Conservation (phyloP, 495 filamentous ascomycete genomes). For the Aspergillus leporis region DNA sequence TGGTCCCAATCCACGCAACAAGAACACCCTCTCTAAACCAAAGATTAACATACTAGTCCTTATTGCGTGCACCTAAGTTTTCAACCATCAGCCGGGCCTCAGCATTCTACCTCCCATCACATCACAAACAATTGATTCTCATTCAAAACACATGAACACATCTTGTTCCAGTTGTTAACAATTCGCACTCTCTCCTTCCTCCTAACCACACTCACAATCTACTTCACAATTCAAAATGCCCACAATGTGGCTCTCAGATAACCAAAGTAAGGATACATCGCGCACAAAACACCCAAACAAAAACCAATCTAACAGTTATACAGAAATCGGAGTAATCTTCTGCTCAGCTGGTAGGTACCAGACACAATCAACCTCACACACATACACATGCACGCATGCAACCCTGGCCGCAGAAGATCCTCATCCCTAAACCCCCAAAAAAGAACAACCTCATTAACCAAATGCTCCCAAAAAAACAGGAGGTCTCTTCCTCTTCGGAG, state of each 20-base stretch:
- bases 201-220: neutral
- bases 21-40: neutral
- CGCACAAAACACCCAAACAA: neutral
- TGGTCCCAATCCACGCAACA: neutral
- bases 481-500: slow-evolving; percentile 88
- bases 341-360: slow-evolving; percentile 84
- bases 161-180: neutral
- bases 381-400: too few species aligned
- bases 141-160: neutral
- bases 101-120: neutral
- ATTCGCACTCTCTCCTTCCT: neutral
- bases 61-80: neutral
- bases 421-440: too few species aligned
- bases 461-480: slow-evolving; percentile 47
- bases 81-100: neutral
- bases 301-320: slow-evolving; percentile 17
- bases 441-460: slow-evolving; percentile 11
- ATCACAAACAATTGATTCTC: neutral
- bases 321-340: slow-evolving; percentile 95
- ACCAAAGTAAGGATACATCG: slow-evolving; percentile 71
- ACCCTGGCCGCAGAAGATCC: too few species aligned
- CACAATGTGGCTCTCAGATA: slow-evolving; percentile 92
- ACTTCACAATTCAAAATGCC: slow-evolving; percentile 45
- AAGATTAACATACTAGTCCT: neutral
- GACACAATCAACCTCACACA: neutral